phyloP scores from a whole-genome alignment of 148 eudicot genomes.

The Fallopia convolvulus region DNA sequence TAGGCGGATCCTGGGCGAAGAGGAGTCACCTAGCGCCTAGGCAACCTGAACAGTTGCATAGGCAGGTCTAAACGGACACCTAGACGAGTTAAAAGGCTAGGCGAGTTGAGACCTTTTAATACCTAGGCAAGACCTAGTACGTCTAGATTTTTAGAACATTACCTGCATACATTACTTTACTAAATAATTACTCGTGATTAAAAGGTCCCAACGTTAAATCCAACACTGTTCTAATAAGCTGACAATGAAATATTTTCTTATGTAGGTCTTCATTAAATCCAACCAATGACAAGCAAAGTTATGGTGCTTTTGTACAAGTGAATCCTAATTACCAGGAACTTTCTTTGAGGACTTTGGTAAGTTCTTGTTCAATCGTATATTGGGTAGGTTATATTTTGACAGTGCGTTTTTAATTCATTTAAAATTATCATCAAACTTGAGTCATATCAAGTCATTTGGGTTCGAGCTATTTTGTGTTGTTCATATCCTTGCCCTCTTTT shows the following conservation, averaged over 20 bases:
- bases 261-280: conserved; percentile 28
- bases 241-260: not conserved
- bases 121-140: no score
- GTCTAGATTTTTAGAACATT: no score
- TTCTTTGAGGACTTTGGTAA: conserved; percentile 30
- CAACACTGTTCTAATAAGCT: not conserved
- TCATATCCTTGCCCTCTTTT: not conserved
- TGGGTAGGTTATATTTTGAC: not conserved
- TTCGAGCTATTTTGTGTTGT: not conserved
- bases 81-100: no score
- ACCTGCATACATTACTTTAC: no score
- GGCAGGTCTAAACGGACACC: no score
- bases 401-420: not conserved
- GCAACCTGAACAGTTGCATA: no score
- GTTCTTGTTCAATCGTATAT: not conserved
- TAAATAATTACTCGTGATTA: no score
- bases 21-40: no score
- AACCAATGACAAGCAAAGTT: conserved; percentile 19
- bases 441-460: not conserved
- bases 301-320: conserved; percentile 32
- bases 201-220: no score
- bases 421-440: not conserved
- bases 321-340: conserved; percentile 21
- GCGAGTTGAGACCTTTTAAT: no score
- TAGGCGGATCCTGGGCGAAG: no score